Evolutionary conservation across 805 yeast species (phyloP).

Genomic region (Myxozyma melibiosi): DNA sequence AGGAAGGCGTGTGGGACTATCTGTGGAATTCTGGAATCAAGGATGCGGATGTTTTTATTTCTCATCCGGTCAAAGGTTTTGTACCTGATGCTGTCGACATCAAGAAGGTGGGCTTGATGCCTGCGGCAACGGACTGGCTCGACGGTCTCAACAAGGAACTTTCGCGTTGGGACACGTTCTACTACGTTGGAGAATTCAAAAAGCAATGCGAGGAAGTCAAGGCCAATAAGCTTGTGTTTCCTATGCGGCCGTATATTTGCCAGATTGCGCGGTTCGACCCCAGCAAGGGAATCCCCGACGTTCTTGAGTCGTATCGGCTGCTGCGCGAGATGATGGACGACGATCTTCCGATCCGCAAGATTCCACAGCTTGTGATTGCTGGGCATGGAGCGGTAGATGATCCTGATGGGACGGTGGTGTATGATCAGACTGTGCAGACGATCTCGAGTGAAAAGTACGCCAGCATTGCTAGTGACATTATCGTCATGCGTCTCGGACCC

Average conservation of each 20-base stretch:
- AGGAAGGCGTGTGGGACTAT: conserved; percentile 31
- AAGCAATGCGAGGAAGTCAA: conserved; percentile 27
- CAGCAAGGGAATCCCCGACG: conserved; percentile 34
- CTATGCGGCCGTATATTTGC: conserved; percentile 31
- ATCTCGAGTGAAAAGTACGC: conserved; percentile 19
- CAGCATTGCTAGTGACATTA: conserved; percentile 24
- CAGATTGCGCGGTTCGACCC: conserved; percentile 34
- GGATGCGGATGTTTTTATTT: conserved; percentile 32
- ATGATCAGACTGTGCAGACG: conserved; percentile 22
- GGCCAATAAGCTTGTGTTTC: conserved; percentile 30
- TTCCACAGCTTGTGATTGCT: conserved; percentile 33
- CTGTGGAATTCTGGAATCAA: conserved; percentile 29
- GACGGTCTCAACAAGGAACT: conserved; percentile 32
- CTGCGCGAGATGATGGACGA: conserved; percentile 30
- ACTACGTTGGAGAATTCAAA: conserved; percentile 28
- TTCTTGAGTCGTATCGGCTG: conserved; percentile 27
- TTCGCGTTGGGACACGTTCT: conserved; percentile 30
- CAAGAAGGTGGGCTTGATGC: conserved; percentile 27
- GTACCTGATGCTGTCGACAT: conserved; percentile 27
- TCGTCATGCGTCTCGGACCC: conserved; percentile 30
- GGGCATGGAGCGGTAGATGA: conserved; percentile 34
- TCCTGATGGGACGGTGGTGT: conserved; percentile 31
- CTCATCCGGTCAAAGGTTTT: conserved; percentile 34
- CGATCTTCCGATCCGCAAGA: conserved; percentile 30
- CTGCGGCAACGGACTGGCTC: conserved; percentile 33